phyloP scores from a whole-genome alignment of 163 green algal genomes.

The Scenedesmus sp. region DNA sequence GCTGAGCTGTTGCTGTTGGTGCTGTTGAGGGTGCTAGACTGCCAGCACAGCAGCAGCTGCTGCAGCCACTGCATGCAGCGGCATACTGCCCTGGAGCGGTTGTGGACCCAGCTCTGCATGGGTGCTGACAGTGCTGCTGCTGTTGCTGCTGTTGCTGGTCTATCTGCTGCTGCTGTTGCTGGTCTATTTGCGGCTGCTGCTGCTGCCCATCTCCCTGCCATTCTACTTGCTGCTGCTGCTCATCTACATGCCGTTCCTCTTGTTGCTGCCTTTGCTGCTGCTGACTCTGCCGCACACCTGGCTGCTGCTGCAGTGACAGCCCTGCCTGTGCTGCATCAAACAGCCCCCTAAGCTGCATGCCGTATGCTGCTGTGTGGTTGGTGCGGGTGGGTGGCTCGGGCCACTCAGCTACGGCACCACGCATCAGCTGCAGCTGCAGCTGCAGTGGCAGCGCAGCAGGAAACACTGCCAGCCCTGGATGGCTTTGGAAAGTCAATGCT shows the following conservation, averaged over 20 bases:
- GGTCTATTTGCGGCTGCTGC: not conserved
- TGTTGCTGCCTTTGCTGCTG: constrained; percentile 38
- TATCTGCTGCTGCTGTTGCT: constrained; percentile 18
- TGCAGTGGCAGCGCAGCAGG: constrained; percentile 57
- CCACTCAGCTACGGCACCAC: constrained; percentile 36
- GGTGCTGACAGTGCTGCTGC: not conserved
- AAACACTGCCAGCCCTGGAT: constrained; percentile 71
- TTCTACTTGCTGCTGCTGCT: not conserved
- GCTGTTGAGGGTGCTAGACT: not conserved
- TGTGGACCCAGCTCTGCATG: not conserved
- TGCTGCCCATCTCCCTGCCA: too few species aligned
- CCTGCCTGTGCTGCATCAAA: constrained; percentile 40
- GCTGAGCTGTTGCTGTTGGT: not conserved
- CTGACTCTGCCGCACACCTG: not conserved
- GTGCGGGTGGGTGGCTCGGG: constrained; percentile 35
- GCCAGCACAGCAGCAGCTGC: not conserved
- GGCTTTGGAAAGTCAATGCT: not conserved
- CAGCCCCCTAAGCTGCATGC: not conserved
- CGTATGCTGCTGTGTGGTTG: constrained; percentile 46
- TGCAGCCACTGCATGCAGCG: not conserved
- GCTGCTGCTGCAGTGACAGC: not conserved
- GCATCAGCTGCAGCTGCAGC: constrained; percentile 64
- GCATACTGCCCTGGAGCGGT: not conserved
- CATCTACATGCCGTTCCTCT: not conserved
- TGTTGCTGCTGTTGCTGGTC: not conserved